Evolutionary conservation across 2,329 filamentous ascomycete genomes (phyloP).

Genomic region (Fusarium poae): DNA sequence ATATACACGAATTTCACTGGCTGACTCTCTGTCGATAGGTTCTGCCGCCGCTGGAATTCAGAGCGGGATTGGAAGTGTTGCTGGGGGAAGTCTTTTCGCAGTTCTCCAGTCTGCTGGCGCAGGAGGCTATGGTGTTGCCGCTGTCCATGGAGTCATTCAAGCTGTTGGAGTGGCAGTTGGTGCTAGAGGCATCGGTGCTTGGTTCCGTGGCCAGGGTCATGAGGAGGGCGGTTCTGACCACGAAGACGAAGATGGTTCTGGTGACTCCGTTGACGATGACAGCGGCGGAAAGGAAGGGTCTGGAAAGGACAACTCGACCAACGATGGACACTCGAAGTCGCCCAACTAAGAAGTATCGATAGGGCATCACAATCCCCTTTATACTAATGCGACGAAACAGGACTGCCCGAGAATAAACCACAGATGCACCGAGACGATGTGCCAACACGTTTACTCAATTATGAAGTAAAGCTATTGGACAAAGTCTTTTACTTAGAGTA

Average conservation of each 20-base stretch:
- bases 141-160: constrained; percentile 39
- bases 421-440: neutral
- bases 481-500: neutral
- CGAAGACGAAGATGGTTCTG: neutral
- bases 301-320: neutral
- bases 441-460: neutral
- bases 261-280: too few species aligned
- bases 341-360: neutral
- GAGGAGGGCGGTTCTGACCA: neutral
- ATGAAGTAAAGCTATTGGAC: neutral
- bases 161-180: neutral
- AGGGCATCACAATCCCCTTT: too few species aligned
- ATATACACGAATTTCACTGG: neutral
- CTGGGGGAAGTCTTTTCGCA: constrained; percentile 45
- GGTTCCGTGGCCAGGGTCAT: neutral
- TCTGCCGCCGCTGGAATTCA: constrained; percentile 47
- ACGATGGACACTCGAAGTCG: neutral
- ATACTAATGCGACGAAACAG: neutral
- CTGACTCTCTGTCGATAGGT: constrained; percentile 24
- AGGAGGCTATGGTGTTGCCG: constrained; percentile 48
- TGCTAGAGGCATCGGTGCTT: neutral
- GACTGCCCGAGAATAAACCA: neutral
- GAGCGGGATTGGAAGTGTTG: constrained; percentile 49
- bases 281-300: neutral
- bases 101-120: constrained; percentile 51